Evolutionary conservation across 192 early-diverging fungal genomes (phyloP).

Genomic region (Mortierella claussenii): DNA sequence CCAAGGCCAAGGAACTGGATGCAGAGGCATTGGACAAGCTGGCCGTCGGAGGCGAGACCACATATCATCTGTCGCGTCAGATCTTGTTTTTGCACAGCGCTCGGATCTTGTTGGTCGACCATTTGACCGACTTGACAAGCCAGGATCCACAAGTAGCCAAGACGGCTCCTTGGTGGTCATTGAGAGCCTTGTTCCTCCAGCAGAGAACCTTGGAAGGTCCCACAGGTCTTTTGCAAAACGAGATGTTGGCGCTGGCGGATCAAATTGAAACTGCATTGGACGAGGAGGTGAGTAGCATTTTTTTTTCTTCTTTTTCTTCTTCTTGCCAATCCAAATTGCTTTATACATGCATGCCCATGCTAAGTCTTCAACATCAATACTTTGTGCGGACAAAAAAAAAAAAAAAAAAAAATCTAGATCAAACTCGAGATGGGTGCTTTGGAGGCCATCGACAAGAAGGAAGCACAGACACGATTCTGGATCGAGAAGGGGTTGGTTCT

Average conservation of each 20-base stretch:
- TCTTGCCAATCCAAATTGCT: neutral
- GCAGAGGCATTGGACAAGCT: slow-evolving; percentile 64
- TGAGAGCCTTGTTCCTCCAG: slow-evolving; percentile 78
- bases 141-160: slow-evolving; percentile 38
- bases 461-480: slow-evolving; percentile 70
- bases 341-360: slow-evolving; percentile 13
- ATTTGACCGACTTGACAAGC: slow-evolving; percentile 19
- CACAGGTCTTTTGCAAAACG: slow-evolving; percentile 64
- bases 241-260: slow-evolving; percentile 49
- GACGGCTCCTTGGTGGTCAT: slow-evolving; percentile 79
- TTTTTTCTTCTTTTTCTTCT: too few relatives aligned
- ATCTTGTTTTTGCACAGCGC: slow-evolving; percentile 78
- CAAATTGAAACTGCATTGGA: slow-evolving; percentile 29
- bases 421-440: slow-evolving; percentile 21
- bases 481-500: slow-evolving; percentile 84
- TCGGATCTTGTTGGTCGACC: slow-evolving; percentile 70
- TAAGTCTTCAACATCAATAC: too few relatives aligned
- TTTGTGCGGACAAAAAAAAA: too few relatives aligned
- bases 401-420: too few relatives aligned
- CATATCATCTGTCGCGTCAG: slow-evolving; percentile 79
- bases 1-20: slow-evolving; percentile 46
- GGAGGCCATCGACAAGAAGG: slow-evolving; percentile 46
- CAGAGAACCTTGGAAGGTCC: slow-evolving; percentile 75
- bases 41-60: slow-evolving; percentile 84
- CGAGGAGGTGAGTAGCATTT: slow-evolving; percentile 20